phyloP scores from a whole-genome alignment of 2,329 filamentous ascomycete genomes.

The Fusarium napiforme region DNA sequence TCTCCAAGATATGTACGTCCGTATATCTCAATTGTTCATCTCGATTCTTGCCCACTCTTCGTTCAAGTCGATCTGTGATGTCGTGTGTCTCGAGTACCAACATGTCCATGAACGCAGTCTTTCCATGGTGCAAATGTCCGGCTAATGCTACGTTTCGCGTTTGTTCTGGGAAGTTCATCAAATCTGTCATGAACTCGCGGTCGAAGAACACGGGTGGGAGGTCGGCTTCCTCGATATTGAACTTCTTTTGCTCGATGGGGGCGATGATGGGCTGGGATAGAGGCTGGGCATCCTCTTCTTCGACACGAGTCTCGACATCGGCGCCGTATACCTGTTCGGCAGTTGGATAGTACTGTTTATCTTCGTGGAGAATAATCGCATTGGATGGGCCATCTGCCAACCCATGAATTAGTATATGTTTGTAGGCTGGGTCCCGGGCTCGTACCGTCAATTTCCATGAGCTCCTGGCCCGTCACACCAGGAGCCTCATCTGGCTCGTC shows the following conservation, averaged over 20 bases:
- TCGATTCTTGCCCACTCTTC: constrained; percentile 80
- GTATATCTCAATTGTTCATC: constrained; percentile 96
- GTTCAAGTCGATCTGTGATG: constrained; percentile 80
- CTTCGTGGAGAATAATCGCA: constrained; percentile 96
- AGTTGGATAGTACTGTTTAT: constrained; percentile 99
- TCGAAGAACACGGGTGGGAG: constrained; percentile 89
- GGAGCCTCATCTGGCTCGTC: constrained; percentile 75
- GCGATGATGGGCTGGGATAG: constrained; percentile 93
- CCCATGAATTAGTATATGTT: constrained; percentile 16
- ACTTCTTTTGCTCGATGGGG: constrained; percentile 94
- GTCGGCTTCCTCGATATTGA: constrained; percentile 91
- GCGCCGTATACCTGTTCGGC: constrained; percentile 94
- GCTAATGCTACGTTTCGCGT: constrained; percentile 92
- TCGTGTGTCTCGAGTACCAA: constrained; percentile 95
- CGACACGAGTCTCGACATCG: constrained; percentile 94
- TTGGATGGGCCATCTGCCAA: constrained; percentile 83
- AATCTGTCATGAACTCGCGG: constrained; percentile 90
- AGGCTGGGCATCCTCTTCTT: constrained; percentile 96
- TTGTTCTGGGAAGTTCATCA: constrained; percentile 96
- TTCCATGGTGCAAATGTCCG: constrained; percentile 95
- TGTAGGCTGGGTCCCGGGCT: not conserved
- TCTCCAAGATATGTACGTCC: constrained; percentile 88
- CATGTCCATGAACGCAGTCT: constrained; percentile 99
- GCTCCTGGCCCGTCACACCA: constrained; percentile 76
- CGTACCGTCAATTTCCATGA: constrained; percentile 92